A percentile compares a stretch with the other conserved stretches of the same genome.
phyloP scores from a whole-genome alignment of 1,284 basidiomycete genomes.

The Leccinum variabile region DNA sequence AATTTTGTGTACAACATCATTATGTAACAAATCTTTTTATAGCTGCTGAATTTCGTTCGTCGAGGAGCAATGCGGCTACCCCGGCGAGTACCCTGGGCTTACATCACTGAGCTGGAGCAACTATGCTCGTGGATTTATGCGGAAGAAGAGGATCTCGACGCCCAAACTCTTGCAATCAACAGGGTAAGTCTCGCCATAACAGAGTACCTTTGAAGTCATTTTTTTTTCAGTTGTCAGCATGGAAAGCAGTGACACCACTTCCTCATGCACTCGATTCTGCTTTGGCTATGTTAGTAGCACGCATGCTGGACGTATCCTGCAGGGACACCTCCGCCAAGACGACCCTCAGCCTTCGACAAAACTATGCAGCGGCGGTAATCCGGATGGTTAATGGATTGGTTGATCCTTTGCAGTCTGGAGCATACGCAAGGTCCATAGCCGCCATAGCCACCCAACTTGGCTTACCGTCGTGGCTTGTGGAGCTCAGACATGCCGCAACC shows the following conservation, averaged over 20 bases:
- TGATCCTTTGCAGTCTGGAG: slow-evolving; percentile 88
- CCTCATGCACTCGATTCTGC: slow-evolving; percentile 76
- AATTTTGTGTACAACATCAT: too few species aligned
- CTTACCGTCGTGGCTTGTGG: slow-evolving; percentile 89
- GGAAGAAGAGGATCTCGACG: slow-evolving; percentile 58
- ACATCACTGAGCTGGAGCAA: slow-evolving; percentile 73
- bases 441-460: slow-evolving; percentile 86
- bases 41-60: background rate
- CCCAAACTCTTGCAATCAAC: slow-evolving; percentile 65
- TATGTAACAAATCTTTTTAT: too few species aligned
- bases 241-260: slow-evolving; percentile 67
- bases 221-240: slow-evolving; percentile 65
- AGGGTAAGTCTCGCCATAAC: slow-evolving; percentile 52
- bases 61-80: slow-evolving; percentile 65
- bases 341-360: slow-evolving; percentile 56
- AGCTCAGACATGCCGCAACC: slow-evolving; percentile 91
- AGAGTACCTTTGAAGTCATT: slow-evolving; percentile 8
- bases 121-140: slow-evolving; percentile 80
- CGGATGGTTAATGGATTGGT: slow-evolving; percentile 94
- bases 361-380: slow-evolving; percentile 77
- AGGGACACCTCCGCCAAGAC: slow-evolving; percentile 30
- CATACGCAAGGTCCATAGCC: slow-evolving; percentile 87
- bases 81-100: slow-evolving; percentile 82
- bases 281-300: slow-evolving; percentile 64
- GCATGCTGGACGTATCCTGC: slow-evolving; percentile 50